Base-by-base conservation (phyloP, 164 flowering plant genomes). In the Stephania cephalantha region DNA sequence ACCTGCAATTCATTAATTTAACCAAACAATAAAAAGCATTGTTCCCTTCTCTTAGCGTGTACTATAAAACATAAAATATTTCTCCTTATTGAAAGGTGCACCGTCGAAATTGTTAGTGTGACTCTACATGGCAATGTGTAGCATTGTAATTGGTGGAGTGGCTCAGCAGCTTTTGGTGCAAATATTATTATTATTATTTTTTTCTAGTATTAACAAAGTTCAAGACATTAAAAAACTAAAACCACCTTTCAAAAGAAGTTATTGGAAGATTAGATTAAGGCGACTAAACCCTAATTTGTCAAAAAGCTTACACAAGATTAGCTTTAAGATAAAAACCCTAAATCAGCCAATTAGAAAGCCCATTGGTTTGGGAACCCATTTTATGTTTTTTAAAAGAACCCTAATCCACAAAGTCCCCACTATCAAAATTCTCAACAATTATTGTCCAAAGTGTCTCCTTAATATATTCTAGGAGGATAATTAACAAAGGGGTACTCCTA, bases 211-310 rank as follows among this genome's bases (percentile, higher is more conserved):
- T 10, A 46, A 70, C 35, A 72, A 68, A 30, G 18, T 13, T 61
- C 42, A 66, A 65, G 4, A 10, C 17, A 65, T 65, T 45, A 74
- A 66, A 74, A 65, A 55, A 66, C 35, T 22, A 65, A 65, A 55
- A 46, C 9, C 67, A 68, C 73, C 52, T 65, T 65, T 74, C 52
- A 75, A 52, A 68, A 75, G 46, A 55, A 68, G 29, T 68, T 30
- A 74, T 55, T 70, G 46, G 70, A n/a, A 64, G 55, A 63, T 70
- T 30, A 9, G 18, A 63, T 35, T 35, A 35, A 35, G 42, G 29
- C 2, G 53, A 15, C 18, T 55, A 64, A 71, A 71, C 67, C 52
- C 52, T 46, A 65, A 77, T 77, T 67, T 50, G 64, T 66, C 18
- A 50, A 77, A 71, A 76, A 71, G 52, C 31, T 42, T 53, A 52